These are phyloP conservation scores for Debaryomyces coudertii DNA, from an alignment of 1,139 yeast genomes.

Conservation along the genomic window DNA sequence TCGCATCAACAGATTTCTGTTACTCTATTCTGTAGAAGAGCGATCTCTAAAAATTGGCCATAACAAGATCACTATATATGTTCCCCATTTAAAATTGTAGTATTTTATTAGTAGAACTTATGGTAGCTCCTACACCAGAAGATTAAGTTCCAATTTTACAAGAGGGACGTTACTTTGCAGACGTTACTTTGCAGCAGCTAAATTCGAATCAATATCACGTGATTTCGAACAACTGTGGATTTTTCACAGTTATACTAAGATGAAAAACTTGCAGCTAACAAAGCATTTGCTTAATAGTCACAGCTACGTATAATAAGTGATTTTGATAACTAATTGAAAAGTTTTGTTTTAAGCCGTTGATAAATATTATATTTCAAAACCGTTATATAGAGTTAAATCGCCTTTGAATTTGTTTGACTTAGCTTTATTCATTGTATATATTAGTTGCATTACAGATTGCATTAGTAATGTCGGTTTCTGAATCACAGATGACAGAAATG, in stretches of 20 bases:
- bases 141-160: neutral
- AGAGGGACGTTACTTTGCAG: too few relatives aligned
- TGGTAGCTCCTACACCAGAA: neutral
- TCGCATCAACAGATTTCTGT: conserved; percentile 7
- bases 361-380: neutral
- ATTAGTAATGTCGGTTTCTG: conserved; percentile 11
- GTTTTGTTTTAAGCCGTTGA: neutral
- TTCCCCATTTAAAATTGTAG: neutral
- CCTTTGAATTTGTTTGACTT: neutral
- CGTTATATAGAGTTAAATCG: neutral
- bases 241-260: neutral
- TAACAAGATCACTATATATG: neutral
- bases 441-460: neutral
- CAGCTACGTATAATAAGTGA: neutral
- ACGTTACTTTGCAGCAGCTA: too few relatives aligned
- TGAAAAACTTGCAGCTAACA: conserved; percentile 8
- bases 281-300: neutral
- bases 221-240: conserved; percentile 26
- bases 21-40: neutral
- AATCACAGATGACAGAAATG: conserved; percentile 26
- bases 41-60: neutral
- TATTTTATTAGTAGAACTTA: neutral
- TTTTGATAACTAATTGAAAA: neutral
- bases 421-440: neutral
- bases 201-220: conserved; percentile 18